phyloP scores from a whole-genome alignment of 176 grass and related monocot species.

The Poa pratensis region DNA sequence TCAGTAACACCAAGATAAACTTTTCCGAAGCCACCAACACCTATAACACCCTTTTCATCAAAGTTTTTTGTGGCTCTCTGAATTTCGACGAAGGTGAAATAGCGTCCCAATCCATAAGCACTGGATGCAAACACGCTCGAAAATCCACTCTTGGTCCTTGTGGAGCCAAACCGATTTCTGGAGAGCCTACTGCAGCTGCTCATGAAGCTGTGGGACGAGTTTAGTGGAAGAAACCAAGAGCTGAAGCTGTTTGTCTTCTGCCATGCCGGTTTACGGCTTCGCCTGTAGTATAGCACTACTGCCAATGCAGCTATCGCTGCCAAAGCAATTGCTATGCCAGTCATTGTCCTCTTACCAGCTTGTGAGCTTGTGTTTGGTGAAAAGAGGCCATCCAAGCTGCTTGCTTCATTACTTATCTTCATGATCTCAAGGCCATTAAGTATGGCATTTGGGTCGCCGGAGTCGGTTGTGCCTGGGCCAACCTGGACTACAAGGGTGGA shows the following conservation, averaged over 20 bases:
- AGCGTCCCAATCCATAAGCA: constrained; percentile 69
- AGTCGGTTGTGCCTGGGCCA: constrained; percentile 52
- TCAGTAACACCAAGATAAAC: constrained; percentile 84
- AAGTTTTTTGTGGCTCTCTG: constrained; percentile 94
- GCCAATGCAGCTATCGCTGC: constrained; percentile 52
- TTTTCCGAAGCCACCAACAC: constrained; percentile 91
- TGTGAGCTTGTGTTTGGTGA: constrained; percentile 52
- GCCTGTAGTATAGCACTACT: constrained; percentile 57
- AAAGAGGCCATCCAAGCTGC: constrained; percentile 81
- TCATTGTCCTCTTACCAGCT: constrained; percentile 50
- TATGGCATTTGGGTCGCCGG: constrained; percentile 67
- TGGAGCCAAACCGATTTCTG: constrained; percentile 73
- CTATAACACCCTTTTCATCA: constrained; percentile 83
- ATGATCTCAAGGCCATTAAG: constrained; percentile 94
- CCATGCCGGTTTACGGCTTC: constrained; percentile 55
- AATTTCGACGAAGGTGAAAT: constrained; percentile 86
- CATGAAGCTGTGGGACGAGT: constrained; percentile 77
- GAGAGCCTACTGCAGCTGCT: constrained; percentile 72
- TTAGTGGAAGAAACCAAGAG: constrained; percentile 85
- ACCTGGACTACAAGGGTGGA: constrained; percentile 75
- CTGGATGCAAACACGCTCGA: constrained; percentile 78
- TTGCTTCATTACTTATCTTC: constrained; percentile 87
- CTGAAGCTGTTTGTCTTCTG: constrained; percentile 82
- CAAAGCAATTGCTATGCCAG: constrained; percentile 63
- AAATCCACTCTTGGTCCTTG: constrained; percentile 78